These are phyloP conservation scores for Herpetomonas muscarum DNA, from an alignment of 208 protist genomes.

Conservation along the genomic window DNA sequence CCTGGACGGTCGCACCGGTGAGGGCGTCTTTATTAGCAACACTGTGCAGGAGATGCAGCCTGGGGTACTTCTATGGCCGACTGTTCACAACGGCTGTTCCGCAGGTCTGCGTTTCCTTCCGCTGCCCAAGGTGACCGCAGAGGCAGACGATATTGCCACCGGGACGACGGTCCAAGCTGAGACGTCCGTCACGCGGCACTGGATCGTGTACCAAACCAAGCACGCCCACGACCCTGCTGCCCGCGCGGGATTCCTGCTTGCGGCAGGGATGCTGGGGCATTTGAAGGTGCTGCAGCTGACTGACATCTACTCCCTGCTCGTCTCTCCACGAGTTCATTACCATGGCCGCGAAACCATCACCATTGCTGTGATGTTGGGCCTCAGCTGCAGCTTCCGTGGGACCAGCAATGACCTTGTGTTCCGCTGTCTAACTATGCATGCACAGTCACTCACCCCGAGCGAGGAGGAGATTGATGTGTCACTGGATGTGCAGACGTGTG, in stretches of 20 bases:
- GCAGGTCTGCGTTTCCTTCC: constrained; percentile 78
- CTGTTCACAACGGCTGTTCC: constrained; percentile 84
- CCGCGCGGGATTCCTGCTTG: constrained; percentile 67
- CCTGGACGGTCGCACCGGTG: constrained; percentile 60
- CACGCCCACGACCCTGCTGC: constrained; percentile 50
- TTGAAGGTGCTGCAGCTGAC: constrained; percentile 77
- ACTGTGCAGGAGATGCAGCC: constrained; percentile 33
- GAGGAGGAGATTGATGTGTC: constrained; percentile 84
- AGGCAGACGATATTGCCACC: not conserved
- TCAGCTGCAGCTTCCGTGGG: constrained; percentile 84
- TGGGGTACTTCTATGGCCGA: constrained; percentile 58
- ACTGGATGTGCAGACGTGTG: constrained; percentile 76
- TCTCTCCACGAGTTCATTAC: constrained; percentile 56
- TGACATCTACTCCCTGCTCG: constrained; percentile 83
- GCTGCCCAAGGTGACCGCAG: constrained; percentile 8
- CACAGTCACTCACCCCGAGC: constrained; percentile 75
- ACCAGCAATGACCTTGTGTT: constrained; percentile 75
- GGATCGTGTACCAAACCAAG: constrained; percentile 86
- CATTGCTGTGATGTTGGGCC: constrained; percentile 78
- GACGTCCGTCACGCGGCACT: constrained; percentile 62
- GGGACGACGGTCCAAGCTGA: constrained; percentile 9
- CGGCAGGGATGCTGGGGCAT: constrained; percentile 73
- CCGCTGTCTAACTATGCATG: constrained; percentile 82
- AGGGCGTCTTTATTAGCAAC: constrained; percentile 60
- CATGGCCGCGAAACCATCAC: constrained; percentile 67